Conservation (phyloP, 2,329 filamentous ascomycete genomes). For the Xylaria sp. region DNA sequence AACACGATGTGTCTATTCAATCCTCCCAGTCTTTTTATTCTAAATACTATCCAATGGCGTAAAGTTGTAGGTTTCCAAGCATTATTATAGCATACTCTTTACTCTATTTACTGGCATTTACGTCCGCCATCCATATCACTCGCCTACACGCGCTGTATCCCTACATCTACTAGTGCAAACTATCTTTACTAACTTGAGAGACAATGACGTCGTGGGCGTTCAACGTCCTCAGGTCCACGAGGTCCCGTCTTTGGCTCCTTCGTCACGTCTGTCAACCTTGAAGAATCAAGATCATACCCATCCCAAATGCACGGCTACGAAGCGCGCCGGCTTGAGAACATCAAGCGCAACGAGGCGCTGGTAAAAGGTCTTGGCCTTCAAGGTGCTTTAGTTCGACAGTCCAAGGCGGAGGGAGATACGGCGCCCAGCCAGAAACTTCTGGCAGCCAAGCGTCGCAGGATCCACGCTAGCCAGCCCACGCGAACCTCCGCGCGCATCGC, state of each 20-base stretch:
- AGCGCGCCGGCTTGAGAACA: conserved; percentile 48
- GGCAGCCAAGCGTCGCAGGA: conserved; percentile 45
- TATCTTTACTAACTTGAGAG: neutral
- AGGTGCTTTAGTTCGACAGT: conserved; percentile 24
- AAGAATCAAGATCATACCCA: too few species aligned
- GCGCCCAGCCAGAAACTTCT: conserved; percentile 22
- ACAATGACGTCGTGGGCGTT: conserved; percentile 8
- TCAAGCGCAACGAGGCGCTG: conserved; percentile 51
- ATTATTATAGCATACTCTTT: too few species aligned
- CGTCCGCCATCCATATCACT: too few species aligned
- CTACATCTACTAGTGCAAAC: neutral
- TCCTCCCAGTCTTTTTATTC: too few species aligned
- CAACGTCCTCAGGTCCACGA: neutral
- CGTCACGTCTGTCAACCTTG: neutral
- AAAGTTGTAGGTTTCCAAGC: too few species aligned
- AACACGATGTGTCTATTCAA: too few species aligned
- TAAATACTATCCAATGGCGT: too few species aligned
- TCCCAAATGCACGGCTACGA: conserved; percentile 49
- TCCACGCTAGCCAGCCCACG: conserved; percentile 39
- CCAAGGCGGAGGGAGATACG: neutral
- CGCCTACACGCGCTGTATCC: too few species aligned
- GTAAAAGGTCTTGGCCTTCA: conserved; percentile 51
- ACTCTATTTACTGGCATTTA: too few species aligned
- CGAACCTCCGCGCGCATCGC: conserved; percentile 53
- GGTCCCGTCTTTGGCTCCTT: neutral